These are phyloP conservation scores for Geranomyces variabilis DNA, from an alignment of 192 early-diverging fungal species.

Conservation along the genomic window DNA sequence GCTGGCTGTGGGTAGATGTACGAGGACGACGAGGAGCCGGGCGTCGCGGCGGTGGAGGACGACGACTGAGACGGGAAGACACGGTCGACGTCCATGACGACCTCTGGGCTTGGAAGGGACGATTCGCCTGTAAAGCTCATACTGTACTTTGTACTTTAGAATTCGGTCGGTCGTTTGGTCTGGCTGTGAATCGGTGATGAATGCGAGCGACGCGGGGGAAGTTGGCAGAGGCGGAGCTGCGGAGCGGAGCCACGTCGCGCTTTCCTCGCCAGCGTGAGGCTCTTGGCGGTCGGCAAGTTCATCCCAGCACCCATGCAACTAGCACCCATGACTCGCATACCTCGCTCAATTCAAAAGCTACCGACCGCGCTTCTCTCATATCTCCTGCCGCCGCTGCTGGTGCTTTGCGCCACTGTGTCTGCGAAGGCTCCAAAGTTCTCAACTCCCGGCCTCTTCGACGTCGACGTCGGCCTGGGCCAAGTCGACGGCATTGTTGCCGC, in stretches of 20 bases:
- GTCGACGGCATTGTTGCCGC: conserved; percentile 77
- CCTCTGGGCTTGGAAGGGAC: too few relatives aligned
- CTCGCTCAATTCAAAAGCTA: background rate
- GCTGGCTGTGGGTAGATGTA: too few relatives aligned
- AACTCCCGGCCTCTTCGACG: conserved; percentile 29
- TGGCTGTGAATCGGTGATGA: too few relatives aligned
- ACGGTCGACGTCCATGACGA: too few relatives aligned
- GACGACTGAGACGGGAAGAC: too few relatives aligned
- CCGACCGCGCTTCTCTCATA: background rate
- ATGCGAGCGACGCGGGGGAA: too few relatives aligned
- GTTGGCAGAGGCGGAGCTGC: background rate
- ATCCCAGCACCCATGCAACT: background rate
- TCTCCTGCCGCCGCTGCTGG: background rate
- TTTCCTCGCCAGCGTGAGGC: background rate
- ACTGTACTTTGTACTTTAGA: too few relatives aligned
- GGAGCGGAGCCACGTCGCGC: background rate
- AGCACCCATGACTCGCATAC: background rate
- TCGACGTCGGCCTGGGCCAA: conserved; percentile 58
- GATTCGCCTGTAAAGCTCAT: too few relatives aligned
- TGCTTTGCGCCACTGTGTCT: background rate
- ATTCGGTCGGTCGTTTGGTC: too few relatives aligned
- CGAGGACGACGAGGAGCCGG: too few relatives aligned
- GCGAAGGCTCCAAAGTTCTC: conserved; percentile 31
- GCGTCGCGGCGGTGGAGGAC: too few relatives aligned
- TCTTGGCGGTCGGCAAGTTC: background rate